phyloP scores from a whole-genome alignment of 2,329 filamentous ascomycete species.

The Zymoseptoria brevis region DNA sequence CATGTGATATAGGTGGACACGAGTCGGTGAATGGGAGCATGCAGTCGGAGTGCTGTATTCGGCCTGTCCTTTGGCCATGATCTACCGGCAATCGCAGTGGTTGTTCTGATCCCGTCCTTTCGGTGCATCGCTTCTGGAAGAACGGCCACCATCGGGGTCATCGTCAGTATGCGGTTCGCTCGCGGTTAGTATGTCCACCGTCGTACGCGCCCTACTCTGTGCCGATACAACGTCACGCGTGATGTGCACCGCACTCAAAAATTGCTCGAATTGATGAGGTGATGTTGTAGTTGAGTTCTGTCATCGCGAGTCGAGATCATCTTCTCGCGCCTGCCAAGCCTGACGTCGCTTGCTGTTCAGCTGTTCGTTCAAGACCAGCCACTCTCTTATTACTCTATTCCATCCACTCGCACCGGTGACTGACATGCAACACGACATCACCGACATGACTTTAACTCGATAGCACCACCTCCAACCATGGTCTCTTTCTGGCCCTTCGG shows the following conservation, averaged over 20 bases:
- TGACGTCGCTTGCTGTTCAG: too few relatives aligned
- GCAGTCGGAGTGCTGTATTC: not conserved
- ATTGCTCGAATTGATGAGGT: not conserved
- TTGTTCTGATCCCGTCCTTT: not conserved
- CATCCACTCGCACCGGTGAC: not conserved
- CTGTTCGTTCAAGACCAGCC: too few relatives aligned
- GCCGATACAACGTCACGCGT: not conserved
- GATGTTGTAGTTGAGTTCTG: not conserved
- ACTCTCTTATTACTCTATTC: not conserved
- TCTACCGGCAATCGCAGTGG: not conserved
- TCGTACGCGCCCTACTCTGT: not conserved
- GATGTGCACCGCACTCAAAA: not conserved
- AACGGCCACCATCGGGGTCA: not conserved
- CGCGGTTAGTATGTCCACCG: not conserved
- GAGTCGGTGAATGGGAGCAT: not conserved
- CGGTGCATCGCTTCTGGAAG: not conserved
- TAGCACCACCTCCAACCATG: constrained; percentile 47
- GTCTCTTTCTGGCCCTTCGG: constrained; percentile 82
- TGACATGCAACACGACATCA: not conserved
- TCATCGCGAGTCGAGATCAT: not conserved
- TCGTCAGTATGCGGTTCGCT: not conserved
- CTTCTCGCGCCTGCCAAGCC: not conserved
- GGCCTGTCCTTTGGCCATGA: not conserved
- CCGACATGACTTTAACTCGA: constrained; percentile 4
- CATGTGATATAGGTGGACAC: not conserved